A percentile compares a stretch with the other conserved stretches of the same genome.
These are phyloP conservation scores for Dryas integrifolia DNA, from an alignment of 331 rosid species.

Conservation along the genomic window DNA sequence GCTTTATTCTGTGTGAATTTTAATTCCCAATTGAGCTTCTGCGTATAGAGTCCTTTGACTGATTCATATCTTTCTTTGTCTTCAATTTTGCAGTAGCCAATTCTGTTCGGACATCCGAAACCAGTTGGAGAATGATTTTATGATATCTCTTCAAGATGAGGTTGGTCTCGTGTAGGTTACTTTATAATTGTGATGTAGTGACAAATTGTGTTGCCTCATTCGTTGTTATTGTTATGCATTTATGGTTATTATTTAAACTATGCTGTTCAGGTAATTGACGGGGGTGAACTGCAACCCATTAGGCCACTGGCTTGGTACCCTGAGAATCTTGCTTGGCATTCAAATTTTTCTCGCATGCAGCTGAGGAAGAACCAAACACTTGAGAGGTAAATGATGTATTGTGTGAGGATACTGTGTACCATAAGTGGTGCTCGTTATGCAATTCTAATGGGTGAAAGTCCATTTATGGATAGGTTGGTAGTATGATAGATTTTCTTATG, in stretches of 20 bases:
- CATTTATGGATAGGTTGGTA: background rate
- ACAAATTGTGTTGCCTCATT: background rate
- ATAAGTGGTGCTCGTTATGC: background rate
- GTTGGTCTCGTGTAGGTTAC: slow-evolving; percentile 27
- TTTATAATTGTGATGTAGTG: background rate
- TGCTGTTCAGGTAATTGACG: slow-evolving; percentile 59
- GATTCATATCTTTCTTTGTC: slow-evolving; percentile 18
- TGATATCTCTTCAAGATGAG: slow-evolving; percentile 71
- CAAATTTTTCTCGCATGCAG: slow-evolving; percentile 93
- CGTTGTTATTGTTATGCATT: background rate
- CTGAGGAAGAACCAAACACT: slow-evolving; percentile 89
- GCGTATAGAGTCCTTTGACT: background rate
- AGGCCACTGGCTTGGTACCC: slow-evolving; percentile 95
- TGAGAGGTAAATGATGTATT: slow-evolving; percentile 56
- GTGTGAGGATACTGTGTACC: slow-evolving; percentile 6
- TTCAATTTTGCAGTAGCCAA: slow-evolving; percentile 62
- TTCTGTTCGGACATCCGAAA: slow-evolving; percentile 61
- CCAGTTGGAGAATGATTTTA: slow-evolving; percentile 72
- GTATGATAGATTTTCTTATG: background rate
- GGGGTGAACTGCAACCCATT: slow-evolving; percentile 69
- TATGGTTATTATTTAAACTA: slow-evolving; percentile 1
- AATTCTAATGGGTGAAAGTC: background rate
- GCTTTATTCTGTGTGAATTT: background rate
- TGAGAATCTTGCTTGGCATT: slow-evolving; percentile 92
- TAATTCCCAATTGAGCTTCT: slow-evolving; percentile 19